These are phyloP conservation scores for Botryotinia globosa DNA, from an alignment of 2,329 filamentous ascomycete genomes.

Conservation along the genomic window DNA sequence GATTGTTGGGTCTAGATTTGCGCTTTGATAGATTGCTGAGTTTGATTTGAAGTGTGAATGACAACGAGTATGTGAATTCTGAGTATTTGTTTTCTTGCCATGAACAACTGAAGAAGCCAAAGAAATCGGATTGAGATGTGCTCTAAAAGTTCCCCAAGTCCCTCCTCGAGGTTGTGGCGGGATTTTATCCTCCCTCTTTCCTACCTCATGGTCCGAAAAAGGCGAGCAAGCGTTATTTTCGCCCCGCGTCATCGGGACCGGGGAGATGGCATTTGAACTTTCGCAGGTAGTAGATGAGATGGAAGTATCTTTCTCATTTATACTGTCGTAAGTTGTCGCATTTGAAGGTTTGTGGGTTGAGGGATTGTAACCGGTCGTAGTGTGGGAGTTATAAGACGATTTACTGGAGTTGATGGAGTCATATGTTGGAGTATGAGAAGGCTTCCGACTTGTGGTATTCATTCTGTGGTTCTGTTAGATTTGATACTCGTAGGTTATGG, in stretches of 20 bases:
- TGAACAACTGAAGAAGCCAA: background rate
- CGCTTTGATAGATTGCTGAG: background rate
- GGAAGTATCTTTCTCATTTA: background rate
- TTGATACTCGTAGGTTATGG: fast-evolving
- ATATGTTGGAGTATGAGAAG: background rate
- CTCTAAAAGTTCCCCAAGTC: background rate
- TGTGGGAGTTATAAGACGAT: background rate
- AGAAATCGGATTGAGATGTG: background rate
- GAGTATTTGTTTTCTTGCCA: background rate
- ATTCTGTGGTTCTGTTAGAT: background rate
- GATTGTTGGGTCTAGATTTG: background rate
- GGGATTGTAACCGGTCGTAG: background rate
- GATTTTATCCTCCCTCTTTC: fast-evolving
- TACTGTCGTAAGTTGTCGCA: background rate
- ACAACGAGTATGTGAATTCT: background rate
- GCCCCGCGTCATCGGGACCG: background rate
- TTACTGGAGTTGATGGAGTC: background rate
- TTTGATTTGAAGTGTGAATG: background rate
- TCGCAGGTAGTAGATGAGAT: background rate
- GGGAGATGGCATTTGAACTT: background rate
- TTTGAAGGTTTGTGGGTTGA: background rate
- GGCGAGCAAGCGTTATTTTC: background rate
- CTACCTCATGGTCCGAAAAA: background rate
- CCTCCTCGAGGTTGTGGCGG: background rate
- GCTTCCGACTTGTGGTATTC: background rate